Evolutionary conservation across 2,329 filamentous ascomycete species (phyloP), one percentile per base, ranked within the genome.

Genomic region (Blumeriella jaapii): DNA sequence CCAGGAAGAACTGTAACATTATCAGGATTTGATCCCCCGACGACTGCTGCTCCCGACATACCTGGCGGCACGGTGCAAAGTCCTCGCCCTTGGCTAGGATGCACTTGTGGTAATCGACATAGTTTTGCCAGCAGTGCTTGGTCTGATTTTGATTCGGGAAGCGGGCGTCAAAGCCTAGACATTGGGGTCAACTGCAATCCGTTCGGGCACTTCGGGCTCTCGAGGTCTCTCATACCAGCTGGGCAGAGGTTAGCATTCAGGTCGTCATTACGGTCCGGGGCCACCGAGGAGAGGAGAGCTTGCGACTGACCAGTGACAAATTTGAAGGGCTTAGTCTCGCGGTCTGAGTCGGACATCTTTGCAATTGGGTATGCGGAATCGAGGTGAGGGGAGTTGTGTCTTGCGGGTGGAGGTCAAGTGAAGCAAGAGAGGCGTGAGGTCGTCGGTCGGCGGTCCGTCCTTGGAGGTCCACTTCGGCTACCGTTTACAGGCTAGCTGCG

Each of bases 101-200:
- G 73, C 91, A 98, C 77, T 98, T 98, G 79, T 98, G 84, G 75
- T 98, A 96, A 67, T 98, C 91, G 70, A 98, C 91, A 69, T 98
- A 98, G 77, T 98, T 98, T 66, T 98, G 93, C 91, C 91, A 98
- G 84, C 91, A 98, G 78, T 98, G 87, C 82, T 95, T 95, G 68
- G 87, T 82, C 71, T 91, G 84, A 72, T 98, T 98, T 72, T 78
- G 70, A 74, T 98, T 94, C 59, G 91, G 91, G 71, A 96, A 98
- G 64, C 91, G 89, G 65, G 91, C 91, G 63, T 98, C 91, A 71
- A 93, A 93, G 72, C 91, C 91, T 95, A 56, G 47, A 31, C 17
- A 40, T 26, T 9, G 23, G 38, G 31, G 40, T 50, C 43, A 52
- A 46, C 48, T 22, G 24, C 13, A 25, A 23, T 16, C 26, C 4